phyloP scores from a whole-genome alignment of 192 early-diverging fungal species.

The Kickxella alabastrina region DNA sequence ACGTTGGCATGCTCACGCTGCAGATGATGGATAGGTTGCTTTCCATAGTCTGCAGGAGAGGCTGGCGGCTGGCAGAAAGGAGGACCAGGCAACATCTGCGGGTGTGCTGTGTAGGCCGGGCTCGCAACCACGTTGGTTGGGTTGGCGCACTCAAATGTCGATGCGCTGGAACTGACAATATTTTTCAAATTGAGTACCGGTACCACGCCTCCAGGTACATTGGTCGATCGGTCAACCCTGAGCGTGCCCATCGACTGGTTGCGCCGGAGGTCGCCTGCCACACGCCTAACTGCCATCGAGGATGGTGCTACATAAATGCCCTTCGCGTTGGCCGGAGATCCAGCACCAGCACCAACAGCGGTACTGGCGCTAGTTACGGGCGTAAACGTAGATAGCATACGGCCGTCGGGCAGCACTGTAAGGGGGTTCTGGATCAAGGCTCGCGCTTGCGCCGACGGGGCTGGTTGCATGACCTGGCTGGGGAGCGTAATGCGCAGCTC shows the following conservation, averaged over 20 bases:
- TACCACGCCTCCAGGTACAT: neutral
- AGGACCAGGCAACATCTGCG: neutral
- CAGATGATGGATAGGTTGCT: constrained; percentile 25
- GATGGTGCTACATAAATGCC: neutral
- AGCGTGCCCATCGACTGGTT: constrained; percentile 47
- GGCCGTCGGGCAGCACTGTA: constrained; percentile 36
- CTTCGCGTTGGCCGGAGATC: neutral
- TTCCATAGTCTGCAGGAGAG: neutral
- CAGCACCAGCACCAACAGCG: neutral
- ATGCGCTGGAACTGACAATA: neutral
- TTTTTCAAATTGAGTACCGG: constrained; percentile 6
- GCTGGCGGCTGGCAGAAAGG: constrained; percentile 1
- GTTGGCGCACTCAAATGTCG: neutral
- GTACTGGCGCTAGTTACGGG: constrained; percentile 9
- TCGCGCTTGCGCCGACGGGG: constrained; percentile 12
- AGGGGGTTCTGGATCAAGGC: constrained; percentile 28
- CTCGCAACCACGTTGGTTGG: neutral
- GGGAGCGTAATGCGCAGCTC: constrained; percentile 38
- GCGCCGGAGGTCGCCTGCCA: constrained; percentile 27
- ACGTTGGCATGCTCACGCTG: constrained; percentile 24
- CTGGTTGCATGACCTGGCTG: neutral
- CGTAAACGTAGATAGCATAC: constrained; percentile 31
- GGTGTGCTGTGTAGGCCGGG: neutral
- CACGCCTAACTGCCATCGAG: neutral
- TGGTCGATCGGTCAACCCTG: constrained; percentile 7